These are phyloP conservation scores for Magnaporthiopsis poae DNA, from an alignment of 2,329 filamentous ascomycete species.

Conservation along the genomic window DNA sequence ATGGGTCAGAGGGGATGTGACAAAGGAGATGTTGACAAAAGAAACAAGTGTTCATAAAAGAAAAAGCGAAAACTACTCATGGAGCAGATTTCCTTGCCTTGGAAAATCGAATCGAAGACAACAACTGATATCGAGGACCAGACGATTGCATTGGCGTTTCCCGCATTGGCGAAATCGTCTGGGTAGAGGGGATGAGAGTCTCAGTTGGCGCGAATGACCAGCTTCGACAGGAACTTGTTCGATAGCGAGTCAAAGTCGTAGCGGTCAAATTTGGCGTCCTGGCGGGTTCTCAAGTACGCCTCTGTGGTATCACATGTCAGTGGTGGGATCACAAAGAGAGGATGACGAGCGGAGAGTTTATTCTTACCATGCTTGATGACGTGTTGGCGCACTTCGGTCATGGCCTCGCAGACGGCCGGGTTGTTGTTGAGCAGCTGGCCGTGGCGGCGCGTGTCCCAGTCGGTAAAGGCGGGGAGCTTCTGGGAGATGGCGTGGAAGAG, in stretches of 20 bases:
- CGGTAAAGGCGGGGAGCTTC: conserved; percentile 82
- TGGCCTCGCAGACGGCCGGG: conserved; percentile 79
- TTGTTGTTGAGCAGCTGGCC: conserved; percentile 87
- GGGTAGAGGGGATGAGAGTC: conserved; percentile 4
- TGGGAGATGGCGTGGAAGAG: conserved; percentile 97
- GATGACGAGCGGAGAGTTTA: not conserved
- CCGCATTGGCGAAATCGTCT: not conserved
- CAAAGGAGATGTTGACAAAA: conserved; percentile 12
- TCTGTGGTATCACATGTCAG: conserved; percentile 44
- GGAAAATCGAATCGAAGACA: not conserved
- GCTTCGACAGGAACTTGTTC: conserved; percentile 93
- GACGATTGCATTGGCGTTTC: not conserved
- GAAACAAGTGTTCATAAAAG: conserved; percentile 5
- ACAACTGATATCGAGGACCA: conserved; percentile 9
- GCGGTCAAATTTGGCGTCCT: conserved; percentile 74
- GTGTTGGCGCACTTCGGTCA: conserved; percentile 90
- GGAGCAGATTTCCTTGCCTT: not conserved
- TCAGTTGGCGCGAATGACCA: conserved; percentile 89
- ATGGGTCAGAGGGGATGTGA: conserved; percentile 13
- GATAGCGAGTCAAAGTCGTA: conserved; percentile 90
- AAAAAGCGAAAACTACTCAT: not conserved
- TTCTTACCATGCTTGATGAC: conserved; percentile 84
- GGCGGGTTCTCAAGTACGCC: conserved; percentile 71
- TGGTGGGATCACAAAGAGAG: conserved; percentile 27
- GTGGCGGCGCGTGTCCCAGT: conserved; percentile 89